These are phyloP conservation scores for Penicillium sp. DNA, from an alignment of 2,329 filamentous ascomycete genomes.

Conservation along the genomic window DNA sequence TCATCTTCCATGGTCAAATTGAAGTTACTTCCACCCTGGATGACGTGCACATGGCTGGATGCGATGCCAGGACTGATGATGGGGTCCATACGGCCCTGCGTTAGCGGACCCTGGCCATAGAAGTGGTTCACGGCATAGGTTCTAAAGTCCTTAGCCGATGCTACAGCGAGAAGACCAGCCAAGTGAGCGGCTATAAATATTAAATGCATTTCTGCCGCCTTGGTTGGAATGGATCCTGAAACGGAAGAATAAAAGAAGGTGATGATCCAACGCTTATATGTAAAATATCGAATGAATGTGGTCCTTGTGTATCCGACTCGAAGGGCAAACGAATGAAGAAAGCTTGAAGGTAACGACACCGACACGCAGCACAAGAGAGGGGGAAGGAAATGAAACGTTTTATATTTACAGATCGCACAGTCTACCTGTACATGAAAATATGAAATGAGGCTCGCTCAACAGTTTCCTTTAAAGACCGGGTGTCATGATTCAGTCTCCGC, in stretches of 20 bases:
- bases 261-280: neutral
- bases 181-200: neutral
- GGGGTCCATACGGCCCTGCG: slow-evolving; percentile 49
- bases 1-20: slow-evolving; percentile 57
- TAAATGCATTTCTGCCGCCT: slow-evolving; percentile 1
- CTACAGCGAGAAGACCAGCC: neutral
- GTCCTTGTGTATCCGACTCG: slow-evolving; percentile 2
- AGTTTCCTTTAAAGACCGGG: neutral
- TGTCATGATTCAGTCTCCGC: neutral
- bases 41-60: slow-evolving; percentile 62
- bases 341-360: too few relatives aligned
- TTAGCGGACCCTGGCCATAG: slow-evolving; percentile 12
- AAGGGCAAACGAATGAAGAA: slow-evolving; percentile 2
- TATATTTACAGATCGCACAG: neutral
- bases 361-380: neutral
- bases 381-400: neutral
- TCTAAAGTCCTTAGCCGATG: slow-evolving; percentile 10
- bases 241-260: neutral
- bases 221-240: neutral
- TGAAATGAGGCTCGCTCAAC: neutral
- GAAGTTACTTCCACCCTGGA: slow-evolving; percentile 67
- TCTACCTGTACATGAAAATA: neutral
- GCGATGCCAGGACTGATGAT: slow-evolving; percentile 59
- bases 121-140: slow-evolving; percentile 19
- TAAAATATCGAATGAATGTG: neutral